Base-by-base conservation (phyloP, 1,284 basidiomycete species). In the Ceratobasidium sp. region DNA sequence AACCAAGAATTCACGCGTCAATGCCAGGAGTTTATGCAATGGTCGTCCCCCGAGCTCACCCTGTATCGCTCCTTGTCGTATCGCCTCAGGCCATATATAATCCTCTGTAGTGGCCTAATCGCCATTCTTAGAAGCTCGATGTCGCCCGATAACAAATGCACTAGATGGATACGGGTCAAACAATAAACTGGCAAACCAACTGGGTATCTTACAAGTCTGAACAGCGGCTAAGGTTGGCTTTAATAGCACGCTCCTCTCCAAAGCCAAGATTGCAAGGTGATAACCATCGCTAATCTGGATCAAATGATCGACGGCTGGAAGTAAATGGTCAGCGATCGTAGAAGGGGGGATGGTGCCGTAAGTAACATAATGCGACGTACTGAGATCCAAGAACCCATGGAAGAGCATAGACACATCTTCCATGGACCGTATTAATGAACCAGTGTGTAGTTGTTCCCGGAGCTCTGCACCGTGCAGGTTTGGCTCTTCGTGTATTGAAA, bases 311-410 rank as follows among this genome's bases (percentile, higher is more conserved):
- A 36, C 52, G 52, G 57, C 65, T 69, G 23, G 10, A 14, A 30
- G 26, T 57, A 39, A 41, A 4, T 28, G 14, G 18, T 57, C 26
- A 55, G 39, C 21, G 21, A 57, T 36, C 52, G 34, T n/a, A 55
- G 32, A 26, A 34, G 34, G 21, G 3, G 2, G 14, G 21, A 18
- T 16, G 45, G 32, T 64, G 41, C 28, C 43, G 43, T 45, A 26
- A 41, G 16, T 57, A 2, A 3, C 32, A 34, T 53, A 65, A 53
- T 3, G 32, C 18, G 12, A 36, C 65, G 32, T 34, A 69, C 65
- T 41, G 16, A 69, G 65, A 52, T 69, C 65, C 39, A 69, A 55
- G 41, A 57, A 57, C 18, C 65, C 65, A 46, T 69, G 65, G 41
- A 57, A 69, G 14, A 69, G 28, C 65, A 69, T 55, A n/a, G 65